phyloP scores from a whole-genome alignment of 1,284 basidiomycete genomes.

The Gomphus bonarii region DNA sequence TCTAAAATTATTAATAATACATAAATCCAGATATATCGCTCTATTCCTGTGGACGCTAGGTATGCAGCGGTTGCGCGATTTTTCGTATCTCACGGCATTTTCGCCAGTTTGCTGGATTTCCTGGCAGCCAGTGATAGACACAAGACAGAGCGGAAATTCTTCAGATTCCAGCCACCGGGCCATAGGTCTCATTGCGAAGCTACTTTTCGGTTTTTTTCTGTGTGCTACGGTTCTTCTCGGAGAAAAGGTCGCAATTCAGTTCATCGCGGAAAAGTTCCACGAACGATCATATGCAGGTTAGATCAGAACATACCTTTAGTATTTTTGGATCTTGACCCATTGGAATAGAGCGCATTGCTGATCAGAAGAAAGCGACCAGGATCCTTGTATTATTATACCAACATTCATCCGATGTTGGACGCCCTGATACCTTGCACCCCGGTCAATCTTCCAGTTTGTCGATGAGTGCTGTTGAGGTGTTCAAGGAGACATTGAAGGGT shows the following conservation, averaged over 20 bases:
- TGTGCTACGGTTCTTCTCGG: conserved; percentile 64
- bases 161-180: conserved; percentile 21
- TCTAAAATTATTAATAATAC: neutral
- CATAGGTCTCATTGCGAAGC: conserved; percentile 44
- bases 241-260: conserved; percentile 84
- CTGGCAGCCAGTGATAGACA: conserved; percentile 56
- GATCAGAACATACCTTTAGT: conserved; percentile 13
- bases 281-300: conserved; percentile 75
- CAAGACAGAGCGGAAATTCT: conserved; percentile 24
- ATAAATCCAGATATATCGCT: conserved; percentile 44
- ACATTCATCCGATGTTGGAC: conserved; percentile 65
- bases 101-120: conserved; percentile 44
- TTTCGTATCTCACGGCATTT: neutral
- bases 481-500: conserved; percentile 67
- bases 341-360: conserved; percentile 59
- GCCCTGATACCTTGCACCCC: conserved; percentile 53
- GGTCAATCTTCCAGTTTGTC: conserved; percentile 26
- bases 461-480: conserved; percentile 47
- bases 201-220: conserved; percentile 70
- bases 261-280: conserved; percentile 81
- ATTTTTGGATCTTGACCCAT: neutral
- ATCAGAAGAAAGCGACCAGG: conserved; percentile 75
- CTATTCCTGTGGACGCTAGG: conserved; percentile 62
- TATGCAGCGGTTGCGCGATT: conserved; percentile 7
- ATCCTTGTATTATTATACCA: conserved; percentile 71